Percentiles rank a stretch among this genome's conserved stretches.
Conservation (phyloP, 2,329 filamentous ascomycete species). For the Colletotrichum viniferum region DNA sequence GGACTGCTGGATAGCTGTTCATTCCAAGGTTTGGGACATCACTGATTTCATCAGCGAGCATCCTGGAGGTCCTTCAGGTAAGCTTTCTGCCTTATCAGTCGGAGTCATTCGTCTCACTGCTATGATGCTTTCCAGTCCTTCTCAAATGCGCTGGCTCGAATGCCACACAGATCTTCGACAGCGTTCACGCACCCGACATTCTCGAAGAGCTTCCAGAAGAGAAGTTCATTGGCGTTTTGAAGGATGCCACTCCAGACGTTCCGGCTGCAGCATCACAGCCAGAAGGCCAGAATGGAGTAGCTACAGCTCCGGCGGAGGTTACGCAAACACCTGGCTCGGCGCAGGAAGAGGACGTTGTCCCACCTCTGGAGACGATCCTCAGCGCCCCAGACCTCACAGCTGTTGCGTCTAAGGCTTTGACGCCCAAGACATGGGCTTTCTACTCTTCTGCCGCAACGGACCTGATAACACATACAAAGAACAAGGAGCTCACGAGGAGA, state of each 20-base stretch:
- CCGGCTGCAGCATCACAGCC: constrained; percentile 44
- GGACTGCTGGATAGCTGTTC: constrained; percentile 71
- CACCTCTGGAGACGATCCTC: constrained; percentile 33
- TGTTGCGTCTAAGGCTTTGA: constrained; percentile 33
- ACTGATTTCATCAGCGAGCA: constrained; percentile 62
- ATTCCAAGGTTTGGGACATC: constrained; percentile 72
- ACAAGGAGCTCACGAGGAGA: constrained; percentile 69
- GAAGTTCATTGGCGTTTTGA: constrained; percentile 31
- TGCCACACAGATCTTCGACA: constrained; percentile 37
- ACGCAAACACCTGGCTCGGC: constrained; percentile 25
- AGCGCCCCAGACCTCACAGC: constrained; percentile 40
- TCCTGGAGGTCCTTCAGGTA: constrained; percentile 39
- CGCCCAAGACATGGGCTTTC: constrained; percentile 54
- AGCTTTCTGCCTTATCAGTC: neutral
- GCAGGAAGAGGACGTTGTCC: constrained; percentile 50
- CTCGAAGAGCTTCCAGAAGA: constrained; percentile 29
- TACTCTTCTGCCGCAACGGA: constrained; percentile 86
- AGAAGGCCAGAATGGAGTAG: constrained; percentile 42
- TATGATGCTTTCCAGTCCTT: constrained; percentile 47
- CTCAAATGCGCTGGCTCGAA: constrained; percentile 38
- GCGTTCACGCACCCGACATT: constrained; percentile 34
- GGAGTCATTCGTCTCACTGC: neutral
- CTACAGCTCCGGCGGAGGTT: neutral
- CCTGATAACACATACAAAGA: constrained; percentile 74
- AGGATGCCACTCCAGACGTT: constrained; percentile 32